Base-by-base conservation (phyloP, 495 filamentous ascomycete genomes). In the Apiosordaria backusii region DNA sequence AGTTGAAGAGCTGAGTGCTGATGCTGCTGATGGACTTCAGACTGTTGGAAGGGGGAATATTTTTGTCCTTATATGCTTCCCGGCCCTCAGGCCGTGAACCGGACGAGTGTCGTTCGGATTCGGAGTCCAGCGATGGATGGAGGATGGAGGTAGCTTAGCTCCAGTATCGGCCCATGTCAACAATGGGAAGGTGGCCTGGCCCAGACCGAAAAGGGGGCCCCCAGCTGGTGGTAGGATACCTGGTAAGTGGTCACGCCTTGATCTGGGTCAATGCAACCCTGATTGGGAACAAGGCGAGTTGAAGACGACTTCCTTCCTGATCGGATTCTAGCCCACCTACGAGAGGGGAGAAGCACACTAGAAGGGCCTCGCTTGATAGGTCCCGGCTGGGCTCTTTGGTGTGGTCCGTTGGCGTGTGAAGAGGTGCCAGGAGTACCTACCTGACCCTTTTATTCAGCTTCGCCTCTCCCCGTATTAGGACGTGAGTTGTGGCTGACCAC, bases 231-330 rank as follows among this genome's bases (percentile, higher is more conserved):
- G 35, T 45, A 15, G 35, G 21, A 22, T 55, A 60, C 29, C 10
- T 62, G 10, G 16, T 0, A 25, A 15, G 4, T 19, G 50, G 53
- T 45, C 65, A 55, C 15, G 40, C 54, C 50, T n/a, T 25, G 13
- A 50, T 24, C 22, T 58, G 65, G 35, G 35, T 45, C 65, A 55
- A 67, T 67, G 65, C 55, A 23, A 63, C 65, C 52, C 26, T 18
- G 22, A 40, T 57, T 45, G 35, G 35, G 35, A 45, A 45, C 27
- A 57, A 24, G 21, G 52, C 7, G 25, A 55, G 50, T 6, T 4
- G 21, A 18, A 53, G 23, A 22, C 18, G 24, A 53, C 64, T 67
- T 70, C 71, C 71, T 74, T 72, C 71, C 70, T 62, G 64, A 74
- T 74, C 65, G 24, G 67, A 67, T 52, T 58, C 23, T 24, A 40